Conservation (phyloP, 2,329 filamentous ascomycete genomes). For the Neonectria magnoliae region DNA sequence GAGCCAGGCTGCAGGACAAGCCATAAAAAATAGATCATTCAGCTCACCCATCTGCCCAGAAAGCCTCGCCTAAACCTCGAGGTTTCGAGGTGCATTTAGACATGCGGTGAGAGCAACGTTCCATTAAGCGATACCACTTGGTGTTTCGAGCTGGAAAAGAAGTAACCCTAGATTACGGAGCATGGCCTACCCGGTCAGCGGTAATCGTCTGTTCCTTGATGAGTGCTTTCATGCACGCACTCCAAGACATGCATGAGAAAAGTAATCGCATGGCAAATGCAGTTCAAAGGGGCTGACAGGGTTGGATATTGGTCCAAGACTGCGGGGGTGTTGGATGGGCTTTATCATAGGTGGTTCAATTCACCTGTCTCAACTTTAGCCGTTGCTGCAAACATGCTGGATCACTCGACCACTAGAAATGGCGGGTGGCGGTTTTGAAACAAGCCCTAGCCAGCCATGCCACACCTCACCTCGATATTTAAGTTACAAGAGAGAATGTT, state of each 20-base stretch:
- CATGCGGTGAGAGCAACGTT: conserved; percentile 11
- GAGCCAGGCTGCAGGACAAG: not conserved
- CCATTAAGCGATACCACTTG: not conserved
- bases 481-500: too few relatives aligned
- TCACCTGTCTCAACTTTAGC: not conserved
- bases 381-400: not conserved
- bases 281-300: not conserved
- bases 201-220: not conserved
- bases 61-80: not conserved
- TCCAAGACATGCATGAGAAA: conserved; percentile 16
- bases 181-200: conserved; percentile 1
- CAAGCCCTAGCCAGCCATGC: not conserved
- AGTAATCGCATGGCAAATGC: not conserved
- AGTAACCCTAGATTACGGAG: not conserved
- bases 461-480: not conserved
- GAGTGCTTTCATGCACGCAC: conserved; percentile 2
- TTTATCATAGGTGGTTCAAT: not conserved
- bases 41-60: not conserved
- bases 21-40: not conserved
- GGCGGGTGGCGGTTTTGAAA: not conserved
- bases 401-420: not conserved
- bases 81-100: not conserved
- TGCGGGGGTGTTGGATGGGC: conserved; percentile 13
- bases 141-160: conserved; percentile 1
- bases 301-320: conserved; percentile 5